These are phyloP conservation scores for Oryza australiensis DNA, from an alignment of 176 grass and related monocot species.

Conservation along the genomic window DNA sequence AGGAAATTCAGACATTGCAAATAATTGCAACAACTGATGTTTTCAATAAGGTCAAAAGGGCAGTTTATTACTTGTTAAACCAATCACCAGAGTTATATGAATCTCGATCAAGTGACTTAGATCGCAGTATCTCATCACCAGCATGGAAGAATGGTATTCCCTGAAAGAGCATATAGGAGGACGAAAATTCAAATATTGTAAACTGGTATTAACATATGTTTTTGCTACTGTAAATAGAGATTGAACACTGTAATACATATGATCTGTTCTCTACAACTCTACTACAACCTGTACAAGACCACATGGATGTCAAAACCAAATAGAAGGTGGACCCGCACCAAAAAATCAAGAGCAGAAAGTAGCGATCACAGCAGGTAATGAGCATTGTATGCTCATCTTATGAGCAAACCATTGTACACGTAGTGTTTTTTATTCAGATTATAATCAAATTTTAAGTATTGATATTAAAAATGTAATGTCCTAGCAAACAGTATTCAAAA, in stretches of 20 bases:
- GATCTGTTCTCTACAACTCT: background rate
- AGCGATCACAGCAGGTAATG: background rate
- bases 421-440: background rate
- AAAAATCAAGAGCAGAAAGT: background rate
- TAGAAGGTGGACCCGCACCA: background rate
- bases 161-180: slow-evolving; percentile 39
- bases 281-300: background rate
- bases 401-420: background rate
- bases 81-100: slow-evolving; percentile 96
- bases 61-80: slow-evolving; percentile 81
- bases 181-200: slow-evolving; percentile 2
- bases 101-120: slow-evolving; percentile 97
- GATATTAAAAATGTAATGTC: slow-evolving; percentile 14
- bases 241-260: background rate
- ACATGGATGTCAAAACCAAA: background rate
- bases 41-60: slow-evolving; percentile 20
- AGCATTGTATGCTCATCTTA: background rate
- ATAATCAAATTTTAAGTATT: slow-evolving; percentile 3
- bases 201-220: background rate
- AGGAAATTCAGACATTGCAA: background rate
- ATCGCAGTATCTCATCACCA: slow-evolving; percentile 89
- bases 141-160: slow-evolving; percentile 97
- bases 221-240: background rate
- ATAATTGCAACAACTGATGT: slow-evolving; percentile 13
- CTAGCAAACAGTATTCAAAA: slow-evolving; percentile 9